phyloP scores from a whole-genome alignment of 2,329 filamentous ascomycete genomes.

The Penicillium sp. region DNA sequence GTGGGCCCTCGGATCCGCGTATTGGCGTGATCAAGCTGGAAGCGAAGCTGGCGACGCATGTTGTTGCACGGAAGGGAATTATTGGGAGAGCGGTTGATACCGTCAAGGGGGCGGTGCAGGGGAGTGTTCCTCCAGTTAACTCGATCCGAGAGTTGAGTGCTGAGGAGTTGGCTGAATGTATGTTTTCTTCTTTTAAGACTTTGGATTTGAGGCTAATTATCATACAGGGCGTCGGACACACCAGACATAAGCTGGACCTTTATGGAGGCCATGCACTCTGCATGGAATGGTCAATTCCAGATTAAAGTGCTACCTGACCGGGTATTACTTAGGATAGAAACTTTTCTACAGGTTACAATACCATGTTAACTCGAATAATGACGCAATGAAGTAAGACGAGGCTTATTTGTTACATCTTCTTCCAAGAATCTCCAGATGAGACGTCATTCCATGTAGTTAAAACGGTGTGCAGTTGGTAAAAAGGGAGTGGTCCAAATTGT shows the following conservation, averaged over 20 bases:
- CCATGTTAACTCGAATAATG: too few species aligned
- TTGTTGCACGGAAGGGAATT: conserved; percentile 61
- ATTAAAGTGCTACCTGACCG: too few species aligned
- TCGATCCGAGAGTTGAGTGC: conserved; percentile 72
- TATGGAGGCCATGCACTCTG: neutral
- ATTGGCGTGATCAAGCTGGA: conserved; percentile 79
- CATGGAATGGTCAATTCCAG: neutral
- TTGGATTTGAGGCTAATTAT: conserved; percentile 7
- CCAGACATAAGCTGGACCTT: conserved; percentile 13
- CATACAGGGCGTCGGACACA: conserved; percentile 33
- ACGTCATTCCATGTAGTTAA: too few species aligned
- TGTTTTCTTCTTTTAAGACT: conserved; percentile 15
- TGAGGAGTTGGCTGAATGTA: conserved; percentile 63
- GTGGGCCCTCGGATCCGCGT: conserved; percentile 75
- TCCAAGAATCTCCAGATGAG: too few species aligned
- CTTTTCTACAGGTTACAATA: too few species aligned
- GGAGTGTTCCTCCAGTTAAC: conserved; percentile 70
- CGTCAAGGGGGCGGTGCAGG: conserved; percentile 72
- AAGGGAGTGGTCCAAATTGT: too few species aligned
- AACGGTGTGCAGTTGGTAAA: too few species aligned
- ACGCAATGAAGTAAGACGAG: too few species aligned
- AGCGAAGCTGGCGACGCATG: conserved; percentile 70
- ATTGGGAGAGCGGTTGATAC: conserved; percentile 67
- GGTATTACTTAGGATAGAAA: too few species aligned
- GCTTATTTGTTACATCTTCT: too few species aligned